Conservation (phyloP, 2,329 filamentous ascomycete species). For the Elsinoe arachidis region DNA sequence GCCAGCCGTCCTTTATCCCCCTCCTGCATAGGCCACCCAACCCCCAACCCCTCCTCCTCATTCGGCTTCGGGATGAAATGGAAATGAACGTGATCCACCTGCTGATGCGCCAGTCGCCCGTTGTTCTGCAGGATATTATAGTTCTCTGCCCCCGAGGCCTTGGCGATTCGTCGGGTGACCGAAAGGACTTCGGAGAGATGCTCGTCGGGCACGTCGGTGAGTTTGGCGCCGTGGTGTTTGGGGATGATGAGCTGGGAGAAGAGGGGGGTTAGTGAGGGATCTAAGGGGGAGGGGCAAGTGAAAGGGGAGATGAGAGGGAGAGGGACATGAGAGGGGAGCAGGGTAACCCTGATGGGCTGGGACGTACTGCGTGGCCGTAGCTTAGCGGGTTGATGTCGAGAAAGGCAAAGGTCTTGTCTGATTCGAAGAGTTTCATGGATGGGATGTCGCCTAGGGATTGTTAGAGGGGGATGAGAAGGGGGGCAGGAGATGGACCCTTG, state of each 20-base stretch:
- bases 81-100: slow-evolving; percentile 91
- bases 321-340: neutral
- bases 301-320: too few relatives aligned
- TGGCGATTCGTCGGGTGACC: slow-evolving; percentile 77
- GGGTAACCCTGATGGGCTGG: slow-evolving; percentile 27
- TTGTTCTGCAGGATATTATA: slow-evolving; percentile 98
- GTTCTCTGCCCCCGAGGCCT: slow-evolving; percentile 64
- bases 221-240: slow-evolving; percentile 86
- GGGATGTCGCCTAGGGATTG: slow-evolving; percentile 72
- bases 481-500: slow-evolving; percentile 54
- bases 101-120: slow-evolving; percentile 80
- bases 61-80: slow-evolving; percentile 98
- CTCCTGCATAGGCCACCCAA: slow-evolving; percentile 69
- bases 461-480: neutral
- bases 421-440: slow-evolving; percentile 92
- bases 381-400: slow-evolving; percentile 90
- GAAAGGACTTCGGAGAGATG: slow-evolving; percentile 73
- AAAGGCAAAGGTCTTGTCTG: slow-evolving; percentile 86
- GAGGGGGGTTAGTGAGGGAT: slow-evolving; percentile 15
- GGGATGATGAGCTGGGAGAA: slow-evolving; percentile 79
- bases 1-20: slow-evolving; percentile 77
- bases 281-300: too few relatives aligned
- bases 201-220: slow-evolving; percentile 88
- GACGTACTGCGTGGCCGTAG: slow-evolving; percentile 69
- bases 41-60: slow-evolving; percentile 64